Percentiles rank a stretch among this genome's conserved stretches.
Conservation (phyloP, 805 yeast species). For the Starmerella roubikii region DNA sequence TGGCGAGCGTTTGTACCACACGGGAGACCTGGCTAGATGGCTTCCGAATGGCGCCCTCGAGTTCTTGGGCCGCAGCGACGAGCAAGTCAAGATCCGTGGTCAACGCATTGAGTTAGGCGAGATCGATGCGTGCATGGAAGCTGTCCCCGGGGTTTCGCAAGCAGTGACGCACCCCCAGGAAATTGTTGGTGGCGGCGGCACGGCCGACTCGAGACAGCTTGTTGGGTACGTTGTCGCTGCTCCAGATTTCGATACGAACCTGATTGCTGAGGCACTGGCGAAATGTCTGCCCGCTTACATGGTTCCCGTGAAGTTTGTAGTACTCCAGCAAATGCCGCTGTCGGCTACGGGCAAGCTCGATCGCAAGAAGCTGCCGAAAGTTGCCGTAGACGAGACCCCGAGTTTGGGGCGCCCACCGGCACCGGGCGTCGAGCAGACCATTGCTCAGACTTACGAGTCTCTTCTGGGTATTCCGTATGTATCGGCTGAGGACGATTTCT, state of each 20-base stretch:
- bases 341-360: conserved; percentile 97
- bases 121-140: conserved; percentile 18
- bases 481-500: conserved; percentile 54
- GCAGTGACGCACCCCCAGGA: conserved; percentile 9
- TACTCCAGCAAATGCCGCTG: conserved; percentile 68
- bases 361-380: conserved; percentile 57
- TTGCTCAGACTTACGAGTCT: conserved; percentile 6
- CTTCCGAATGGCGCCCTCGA: conserved; percentile 20
- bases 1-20: conserved; percentile 17
- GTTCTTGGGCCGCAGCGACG: conserved; percentile 23
- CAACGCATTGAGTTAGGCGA: conserved; percentile 26
- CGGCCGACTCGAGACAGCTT: conserved; percentile 11
- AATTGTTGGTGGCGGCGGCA: not conserved
- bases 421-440: conserved; percentile 3
- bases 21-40: conserved; percentile 23
- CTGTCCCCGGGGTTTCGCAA: conserved; percentile 5
- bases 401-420: not conserved
- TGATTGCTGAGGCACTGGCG: not conserved
- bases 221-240: conserved; percentile 4
- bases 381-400: not conserved
- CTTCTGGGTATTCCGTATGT: conserved; percentile 2
- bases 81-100: conserved; percentile 25
- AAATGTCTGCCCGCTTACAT: conserved; percentile 57
- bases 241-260: not conserved
- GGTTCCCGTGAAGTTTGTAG: conserved; percentile 79